Conservation (phyloP, 768 basidiomycete genomes). For the Cystobasidium onofrii region DNA sequence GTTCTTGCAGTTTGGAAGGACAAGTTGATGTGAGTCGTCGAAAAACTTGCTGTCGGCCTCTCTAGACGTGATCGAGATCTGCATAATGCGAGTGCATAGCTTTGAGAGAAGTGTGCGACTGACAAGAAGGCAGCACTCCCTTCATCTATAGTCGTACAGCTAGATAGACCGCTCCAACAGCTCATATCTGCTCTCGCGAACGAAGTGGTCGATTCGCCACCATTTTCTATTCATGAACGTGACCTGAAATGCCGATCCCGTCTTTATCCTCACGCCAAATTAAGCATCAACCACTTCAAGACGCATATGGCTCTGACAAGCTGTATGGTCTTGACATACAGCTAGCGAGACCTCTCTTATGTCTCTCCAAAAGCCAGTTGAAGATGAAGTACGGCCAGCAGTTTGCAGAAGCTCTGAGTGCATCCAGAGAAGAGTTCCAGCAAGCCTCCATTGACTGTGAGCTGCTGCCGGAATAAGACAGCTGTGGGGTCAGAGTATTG, state of each 20-base stretch:
- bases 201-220: too few species aligned
- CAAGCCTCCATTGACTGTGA: constrained; percentile 51
- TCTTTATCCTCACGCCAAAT: background rate
- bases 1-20: background rate
- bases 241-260: background rate
- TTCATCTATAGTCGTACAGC: too few species aligned
- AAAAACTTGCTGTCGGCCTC: background rate
- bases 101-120: too few species aligned
- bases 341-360: background rate
- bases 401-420: constrained; percentile 17
- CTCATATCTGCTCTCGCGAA: too few species aligned
- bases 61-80: background rate
- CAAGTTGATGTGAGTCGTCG: background rate
- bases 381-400: constrained; percentile 32
- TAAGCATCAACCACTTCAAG: background rate
- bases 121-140: too few species aligned
- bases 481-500: background rate
- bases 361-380: background rate
- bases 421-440: constrained; percentile 50
- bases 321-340: background rate
- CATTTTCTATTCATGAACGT: background rate
- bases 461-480: background rate
- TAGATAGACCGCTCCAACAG: too few species aligned
- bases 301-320: background rate
- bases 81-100: too few species aligned